These are phyloP conservation scores for Suillus brevipes DNA, from an alignment of 768 basidiomycete species.

Conservation along the genomic window DNA sequence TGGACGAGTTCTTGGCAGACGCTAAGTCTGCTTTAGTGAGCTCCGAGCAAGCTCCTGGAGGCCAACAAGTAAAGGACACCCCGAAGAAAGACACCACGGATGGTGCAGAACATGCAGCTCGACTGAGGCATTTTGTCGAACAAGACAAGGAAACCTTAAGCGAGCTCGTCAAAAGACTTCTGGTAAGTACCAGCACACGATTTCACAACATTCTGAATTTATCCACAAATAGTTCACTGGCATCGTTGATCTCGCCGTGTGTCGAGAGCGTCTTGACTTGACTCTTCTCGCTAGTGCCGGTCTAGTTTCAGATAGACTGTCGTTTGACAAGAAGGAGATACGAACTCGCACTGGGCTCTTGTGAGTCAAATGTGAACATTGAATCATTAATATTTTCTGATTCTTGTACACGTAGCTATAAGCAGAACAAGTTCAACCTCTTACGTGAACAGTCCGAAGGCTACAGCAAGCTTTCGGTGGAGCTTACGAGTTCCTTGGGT, in stretches of 20 bases:
- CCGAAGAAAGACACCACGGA: constrained; percentile 10
- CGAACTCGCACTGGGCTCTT: constrained; percentile 78
- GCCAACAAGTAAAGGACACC: constrained; percentile 31
- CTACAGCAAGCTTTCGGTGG: constrained; percentile 88
- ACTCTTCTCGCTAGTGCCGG: constrained; percentile 61
- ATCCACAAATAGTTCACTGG: constrained; percentile 47
- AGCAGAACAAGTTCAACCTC: constrained; percentile 98
- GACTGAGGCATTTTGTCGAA: constrained; percentile 54
- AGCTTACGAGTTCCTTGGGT: constrained; percentile 77
- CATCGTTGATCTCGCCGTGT: constrained; percentile 58
- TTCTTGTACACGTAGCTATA: constrained; percentile 62
- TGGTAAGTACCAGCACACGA: constrained; percentile 41
- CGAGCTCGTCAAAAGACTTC: constrained; percentile 56
- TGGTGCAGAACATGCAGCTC: constrained; percentile 36
- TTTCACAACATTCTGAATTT: constrained; percentile 6
- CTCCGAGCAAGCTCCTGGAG: constrained; percentile 26
- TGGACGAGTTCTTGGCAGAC: constrained; percentile 70
- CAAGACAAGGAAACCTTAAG: constrained; percentile 63
- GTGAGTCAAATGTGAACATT: constrained; percentile 46
- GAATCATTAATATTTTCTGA: constrained; percentile 5
- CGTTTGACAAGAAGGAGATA: constrained; percentile 78
- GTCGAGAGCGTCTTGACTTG: constrained; percentile 75
- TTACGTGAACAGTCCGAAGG: constrained; percentile 97
- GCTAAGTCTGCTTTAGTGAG: constrained; percentile 44
- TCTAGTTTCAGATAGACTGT: constrained; percentile 64